Base-by-base conservation (phyloP, 2,329 filamentous ascomycete genomes). In the Penicillium occitanis region DNA sequence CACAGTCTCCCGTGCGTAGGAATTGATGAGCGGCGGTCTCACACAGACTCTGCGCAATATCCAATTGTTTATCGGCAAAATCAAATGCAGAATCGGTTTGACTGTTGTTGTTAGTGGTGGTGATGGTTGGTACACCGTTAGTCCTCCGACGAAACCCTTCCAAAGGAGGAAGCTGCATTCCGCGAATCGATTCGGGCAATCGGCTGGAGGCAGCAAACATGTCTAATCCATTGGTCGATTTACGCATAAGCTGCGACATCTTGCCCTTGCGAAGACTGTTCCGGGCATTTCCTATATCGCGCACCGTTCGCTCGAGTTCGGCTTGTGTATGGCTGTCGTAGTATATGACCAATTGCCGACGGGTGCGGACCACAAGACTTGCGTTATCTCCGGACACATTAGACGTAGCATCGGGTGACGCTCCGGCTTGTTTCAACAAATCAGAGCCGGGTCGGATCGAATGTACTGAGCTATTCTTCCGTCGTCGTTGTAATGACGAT, bases 1-100 rank as follows among this genome's bases (percentile, higher is more conserved):
- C 85, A 77, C 93, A 97, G 73, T 95, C 90, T 11, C 93, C 93
- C 63, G 93, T 90, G 28, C 93, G 88, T n/a, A 97, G 83, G 68
- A 95, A 92, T 73, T 96, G 91, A 74, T 96, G 93, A 0, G 93
- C 93, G 2, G 91, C 93, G 63, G 89, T 88, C 79, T 97, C 93
- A 75, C 91, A 96, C 71, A 93, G 86, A 65, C 85, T 85, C 76
- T 97, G 92, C 5, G 92, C 90, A 69, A 87, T 86, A 74, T 97
- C 93, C 30, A 97, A 82, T 0, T 87, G 86, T 74, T 90, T 91
- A 74, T 97, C 93, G 1, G 93, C 84, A 53, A 87, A 83, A 69
- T 96, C 91, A 73, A 90, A 92, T 0, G 84, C 81, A 64, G 86
- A 82, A 64, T 89, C 87, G 63, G 87, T 79, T 72, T 88, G 85